A percentile compares a stretch with the other conserved stretches of the same genome.
phyloP scores from a whole-genome alignment of 1,284 basidiomycete genomes.

The Cyathus olla region DNA sequence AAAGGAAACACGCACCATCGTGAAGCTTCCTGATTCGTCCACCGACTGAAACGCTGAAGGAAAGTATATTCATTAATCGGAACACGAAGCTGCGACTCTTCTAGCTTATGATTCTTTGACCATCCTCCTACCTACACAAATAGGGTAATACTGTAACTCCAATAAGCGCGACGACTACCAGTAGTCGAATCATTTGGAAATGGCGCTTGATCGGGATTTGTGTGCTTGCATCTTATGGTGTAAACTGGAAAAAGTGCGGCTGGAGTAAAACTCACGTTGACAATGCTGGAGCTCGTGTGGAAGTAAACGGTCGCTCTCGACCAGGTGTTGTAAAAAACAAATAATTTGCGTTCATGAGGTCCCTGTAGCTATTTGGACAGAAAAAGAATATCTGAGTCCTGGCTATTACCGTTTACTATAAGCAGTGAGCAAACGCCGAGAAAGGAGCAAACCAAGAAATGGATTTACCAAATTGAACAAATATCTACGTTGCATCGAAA shows the following conservation, averaged over 20 bases:
- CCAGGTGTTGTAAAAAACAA: not conserved
- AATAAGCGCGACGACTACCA: not conserved
- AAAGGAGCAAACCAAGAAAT: not conserved
- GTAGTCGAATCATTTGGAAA: not conserved
- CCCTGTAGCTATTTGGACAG: too few relatives aligned
- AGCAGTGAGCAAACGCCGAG: not conserved
- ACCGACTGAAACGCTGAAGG: not conserved
- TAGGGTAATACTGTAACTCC: not conserved
- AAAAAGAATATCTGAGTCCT: too few relatives aligned
- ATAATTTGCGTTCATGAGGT: not conserved
- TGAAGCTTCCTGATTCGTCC: not conserved
- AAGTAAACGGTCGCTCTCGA: not conserved
- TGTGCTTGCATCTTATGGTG: not conserved
- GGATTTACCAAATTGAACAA: not conserved
- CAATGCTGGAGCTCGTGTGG: not conserved
- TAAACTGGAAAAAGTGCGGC: not conserved
- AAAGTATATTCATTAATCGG: not conserved
- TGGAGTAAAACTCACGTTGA: not conserved
- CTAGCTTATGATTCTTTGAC: not conserved
- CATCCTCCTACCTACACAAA: not conserved
- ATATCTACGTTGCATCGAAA: too few relatives aligned
- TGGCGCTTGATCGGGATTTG: not conserved
- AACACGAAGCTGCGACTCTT: not conserved
- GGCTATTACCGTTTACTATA: too few relatives aligned
- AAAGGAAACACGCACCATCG: not conserved